Percentiles rank a stretch among this genome's conserved stretches.
Conservation (phyloP, 2,329 filamentous ascomycete genomes). For the Plenodomus lindquistii region DNA sequence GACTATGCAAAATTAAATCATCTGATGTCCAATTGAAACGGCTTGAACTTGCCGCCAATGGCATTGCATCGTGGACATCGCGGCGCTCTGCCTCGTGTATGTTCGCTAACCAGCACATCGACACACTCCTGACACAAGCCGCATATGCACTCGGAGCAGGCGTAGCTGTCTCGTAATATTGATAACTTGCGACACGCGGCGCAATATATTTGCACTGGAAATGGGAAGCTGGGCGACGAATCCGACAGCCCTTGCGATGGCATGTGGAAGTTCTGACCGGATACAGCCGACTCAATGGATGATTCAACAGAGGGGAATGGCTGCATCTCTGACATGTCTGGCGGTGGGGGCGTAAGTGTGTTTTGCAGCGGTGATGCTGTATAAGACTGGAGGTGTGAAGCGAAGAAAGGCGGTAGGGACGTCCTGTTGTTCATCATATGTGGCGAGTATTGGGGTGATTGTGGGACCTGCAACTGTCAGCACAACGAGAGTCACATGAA, state of each 20-base stretch:
- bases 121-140: conserved; percentile 89
- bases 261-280: conserved; percentile 68
- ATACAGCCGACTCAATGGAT: conserved; percentile 70
- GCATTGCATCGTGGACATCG: conserved; percentile 78
- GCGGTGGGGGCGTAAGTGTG: conserved; percentile 77
- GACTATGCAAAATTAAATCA: conserved; percentile 46
- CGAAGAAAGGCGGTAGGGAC: conserved; percentile 63
- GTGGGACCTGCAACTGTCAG: conserved; percentile 47
- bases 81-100: conserved; percentile 68
- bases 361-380: conserved; percentile 90
- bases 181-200: conserved; percentile 81
- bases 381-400: conserved; percentile 65
- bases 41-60: conserved; percentile 79
- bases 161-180: conserved; percentile 80
- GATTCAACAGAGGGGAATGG: conserved; percentile 91
- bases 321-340: conserved; percentile 55
- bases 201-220: conserved; percentile 82
- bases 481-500: conserved; percentile 5
- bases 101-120: conserved; percentile 75
- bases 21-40: conserved; percentile 81
- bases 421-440: conserved; percentile 55
- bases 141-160: conserved; percentile 95
- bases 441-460: conserved; percentile 57
- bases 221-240: conserved; percentile 61
- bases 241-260: conserved; percentile 55